Base-by-base conservation (phyloP, 345 rosid genomes). In the Salix exigua region DNA sequence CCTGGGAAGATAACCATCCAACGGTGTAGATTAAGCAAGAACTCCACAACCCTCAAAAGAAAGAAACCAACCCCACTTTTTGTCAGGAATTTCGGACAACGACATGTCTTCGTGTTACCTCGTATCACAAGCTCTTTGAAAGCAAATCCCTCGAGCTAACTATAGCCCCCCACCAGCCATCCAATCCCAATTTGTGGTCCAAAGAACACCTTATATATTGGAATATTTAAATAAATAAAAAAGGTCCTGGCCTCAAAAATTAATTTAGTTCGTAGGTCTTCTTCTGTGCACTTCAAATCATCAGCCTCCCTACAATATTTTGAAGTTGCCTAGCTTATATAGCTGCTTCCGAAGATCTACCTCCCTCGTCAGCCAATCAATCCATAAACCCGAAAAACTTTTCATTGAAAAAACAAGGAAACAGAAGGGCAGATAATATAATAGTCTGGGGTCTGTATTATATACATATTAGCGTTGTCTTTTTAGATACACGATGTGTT, bases 1-100 rank as follows among this genome's bases (percentile, higher is more conserved):
- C 44, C 33, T 50, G 9, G 2, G 10, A 71, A 71, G 6, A 35
- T 10, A 23, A 4, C 26, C 28, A 68, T 67, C 78, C n/a, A 53
- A 75, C 66, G 44, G 44, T 40, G 44, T 10, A 35, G 16, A 68
- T 26, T 35, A 21, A 53, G 18, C 38, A 38, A 68, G 31, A 67
- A 25, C 78, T 61, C 19, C 9, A 17, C 6, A 51, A 1, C 5
- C 65, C 65, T 19, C 23, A n/a, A 28, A 14, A 21, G 7, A 14
- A 2, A 53, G 28, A 42, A 16, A 42, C 14, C 55, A 12, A 18
- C 19, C 9, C 10, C 48, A 2, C 46, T 40, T 60, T 19, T 5
- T 70, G 79, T 76, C 70, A 31, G 74, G 74, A 61, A 76, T 60
- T 69, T 70, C 70, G 60, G 70, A 77, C 35, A 48, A 48, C 7